Percentiles rank a stretch among this genome's conserved stretches.
Evolutionary conservation across 331 rosid genomes (phyloP).

Genomic region (Rhamnella rubrinervis): DNA sequence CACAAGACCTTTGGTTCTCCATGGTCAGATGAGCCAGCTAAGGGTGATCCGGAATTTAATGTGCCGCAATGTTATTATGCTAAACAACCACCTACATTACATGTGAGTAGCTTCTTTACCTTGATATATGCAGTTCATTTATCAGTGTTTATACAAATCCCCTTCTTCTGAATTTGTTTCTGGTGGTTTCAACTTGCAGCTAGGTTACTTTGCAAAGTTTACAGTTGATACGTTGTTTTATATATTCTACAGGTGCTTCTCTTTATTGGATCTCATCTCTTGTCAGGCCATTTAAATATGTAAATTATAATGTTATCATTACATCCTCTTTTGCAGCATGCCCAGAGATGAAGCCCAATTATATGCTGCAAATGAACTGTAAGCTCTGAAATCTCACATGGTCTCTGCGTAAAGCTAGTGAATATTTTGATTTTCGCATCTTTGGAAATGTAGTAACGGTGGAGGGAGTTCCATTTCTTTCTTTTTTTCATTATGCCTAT

Average conservation of each 20-base stretch:
- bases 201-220: constrained; percentile 73
- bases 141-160: neutral
- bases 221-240: constrained; percentile 77
- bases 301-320: neutral
- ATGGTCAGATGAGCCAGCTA: constrained; percentile 94
- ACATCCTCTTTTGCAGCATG: constrained; percentile 59
- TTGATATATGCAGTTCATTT: constrained; percentile 2
- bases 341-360: constrained; percentile 94
- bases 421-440: too few species aligned
- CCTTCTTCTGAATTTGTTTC: constrained; percentile 14
- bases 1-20: constrained; percentile 96
- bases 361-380: constrained; percentile 91
- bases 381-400: constrained; percentile 30
- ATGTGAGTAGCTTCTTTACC: constrained; percentile 46
- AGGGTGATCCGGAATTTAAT: constrained; percentile 88
- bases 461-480: neutral
- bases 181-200: constrained; percentile 49
- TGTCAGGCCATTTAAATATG: neutral
- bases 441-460: neutral
- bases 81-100: constrained; percentile 71
- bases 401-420: neutral
- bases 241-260: constrained; percentile 83
- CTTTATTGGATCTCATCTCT: neutral
- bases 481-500: neutral
- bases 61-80: constrained; percentile 86